Percentiles rank a stretch among this genome's conserved stretches.
Evolutionary conservation across 129 eudicot genomes (phyloP).

Genomic region (Flaveria ramosissima): DNA sequence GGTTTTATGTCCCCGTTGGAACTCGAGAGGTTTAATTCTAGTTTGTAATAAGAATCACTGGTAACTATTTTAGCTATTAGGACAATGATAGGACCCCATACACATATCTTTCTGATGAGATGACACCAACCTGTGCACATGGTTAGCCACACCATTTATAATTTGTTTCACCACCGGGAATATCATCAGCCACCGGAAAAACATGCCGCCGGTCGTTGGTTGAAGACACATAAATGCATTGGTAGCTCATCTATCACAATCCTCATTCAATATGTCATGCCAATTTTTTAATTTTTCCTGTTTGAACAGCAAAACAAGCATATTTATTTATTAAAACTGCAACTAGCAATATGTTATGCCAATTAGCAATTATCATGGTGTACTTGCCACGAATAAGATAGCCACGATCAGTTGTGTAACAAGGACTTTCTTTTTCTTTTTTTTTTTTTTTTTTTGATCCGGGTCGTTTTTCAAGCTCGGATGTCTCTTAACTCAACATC

Average conservation of each 20-base stretch:
- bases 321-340: no score
- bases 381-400: background rate
- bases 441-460: no score
- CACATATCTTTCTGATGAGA: no score
- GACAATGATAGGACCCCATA: background rate
- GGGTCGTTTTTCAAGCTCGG: no score
- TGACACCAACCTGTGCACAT: conserved; percentile 34
- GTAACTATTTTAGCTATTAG: background rate
- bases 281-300: no score
- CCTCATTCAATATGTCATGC: conserved; percentile 24
- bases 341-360: conserved; percentile 14
- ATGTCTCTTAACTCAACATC: no score
- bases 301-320: no score
- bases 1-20: no score
- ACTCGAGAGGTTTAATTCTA: no score
- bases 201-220: background rate
- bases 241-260: conserved; percentile 30
- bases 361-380: background rate
- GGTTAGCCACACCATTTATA: conserved; percentile 5
- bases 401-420: no score
- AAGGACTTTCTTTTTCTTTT: no score
- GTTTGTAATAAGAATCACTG: no score
- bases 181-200: background rate
- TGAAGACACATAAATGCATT: background rate
- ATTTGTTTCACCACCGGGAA: background rate